A percentile compares a stretch with the other conserved stretches of the same genome.
These are phyloP conservation scores for Incumbomyces delicatus DNA, from an alignment of 2,329 filamentous ascomycete genomes.

Conservation along the genomic window DNA sequence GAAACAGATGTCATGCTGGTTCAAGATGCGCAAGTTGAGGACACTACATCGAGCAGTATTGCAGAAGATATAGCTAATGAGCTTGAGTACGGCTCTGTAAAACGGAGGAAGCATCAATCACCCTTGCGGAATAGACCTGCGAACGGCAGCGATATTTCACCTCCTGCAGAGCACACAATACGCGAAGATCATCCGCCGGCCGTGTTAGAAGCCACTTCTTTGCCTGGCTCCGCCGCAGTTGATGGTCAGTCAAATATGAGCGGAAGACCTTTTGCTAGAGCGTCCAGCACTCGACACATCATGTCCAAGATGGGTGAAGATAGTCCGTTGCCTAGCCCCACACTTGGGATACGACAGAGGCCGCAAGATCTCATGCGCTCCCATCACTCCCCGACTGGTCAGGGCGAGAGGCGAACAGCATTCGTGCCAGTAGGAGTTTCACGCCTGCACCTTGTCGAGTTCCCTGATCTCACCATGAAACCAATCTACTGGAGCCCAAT, in stretches of 20 bases:
- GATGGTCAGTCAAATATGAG: constrained; percentile 30
- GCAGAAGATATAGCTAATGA: constrained; percentile 3
- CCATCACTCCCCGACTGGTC: not conserved
- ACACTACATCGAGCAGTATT: not conserved
- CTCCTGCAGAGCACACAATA: constrained; percentile 1
- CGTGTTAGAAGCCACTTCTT: not conserved
- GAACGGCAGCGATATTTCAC: constrained; percentile 1
- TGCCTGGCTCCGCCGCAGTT: not conserved
- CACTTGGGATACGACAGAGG: constrained; percentile 8
- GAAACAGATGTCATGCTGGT: constrained; percentile 16
- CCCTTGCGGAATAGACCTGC: not conserved
- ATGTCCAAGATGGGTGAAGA: constrained; percentile 7
- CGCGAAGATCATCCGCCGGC: not conserved
- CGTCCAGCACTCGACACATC: constrained; percentile 23
- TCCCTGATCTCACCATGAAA: constrained; percentile 78
- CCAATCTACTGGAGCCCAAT: constrained; percentile 97
- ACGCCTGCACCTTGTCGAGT: constrained; percentile 76
- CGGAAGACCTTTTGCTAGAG: constrained; percentile 40
- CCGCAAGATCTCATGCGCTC: not conserved
- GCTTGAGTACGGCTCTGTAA: constrained; percentile 2
- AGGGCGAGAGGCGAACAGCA: constrained; percentile 37
- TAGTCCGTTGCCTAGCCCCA: constrained; percentile 9
- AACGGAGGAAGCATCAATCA: constrained; percentile 4
- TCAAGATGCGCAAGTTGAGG: not conserved
- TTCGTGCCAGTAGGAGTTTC: constrained; percentile 74